Percentiles rank a stretch among this genome's conserved stretches.
Conservation (phyloP, 2,329 filamentous ascomycete genomes). For the Cladosporium sp. region DNA sequence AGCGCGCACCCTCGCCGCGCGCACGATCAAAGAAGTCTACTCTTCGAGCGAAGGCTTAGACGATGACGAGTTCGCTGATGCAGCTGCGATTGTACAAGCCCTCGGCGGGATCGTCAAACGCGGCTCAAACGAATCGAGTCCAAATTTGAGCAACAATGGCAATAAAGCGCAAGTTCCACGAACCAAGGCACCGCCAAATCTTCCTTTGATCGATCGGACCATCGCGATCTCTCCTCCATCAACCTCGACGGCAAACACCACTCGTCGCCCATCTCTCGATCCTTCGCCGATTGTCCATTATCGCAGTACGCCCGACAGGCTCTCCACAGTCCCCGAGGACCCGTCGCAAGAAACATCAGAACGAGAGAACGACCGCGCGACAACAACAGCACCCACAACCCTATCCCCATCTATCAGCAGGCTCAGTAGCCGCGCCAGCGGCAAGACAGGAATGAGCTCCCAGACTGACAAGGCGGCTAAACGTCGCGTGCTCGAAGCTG, state of each 20-base stretch:
- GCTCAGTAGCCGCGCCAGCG: constrained; percentile 30
- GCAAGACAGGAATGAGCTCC: constrained; percentile 25
- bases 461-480: constrained; percentile 39
- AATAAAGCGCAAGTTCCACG: constrained; percentile 16
- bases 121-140: constrained; percentile 45
- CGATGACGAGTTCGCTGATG: constrained; percentile 92
- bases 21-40: constrained; percentile 87
- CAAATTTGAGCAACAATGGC: constrained; percentile 12
- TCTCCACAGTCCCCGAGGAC: constrained; percentile 39
- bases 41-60: constrained; percentile 89
- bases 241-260: constrained; percentile 16
- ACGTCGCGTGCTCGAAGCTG: constrained; percentile 35
- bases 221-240: constrained; percentile 36
- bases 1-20: constrained; percentile 74
- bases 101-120: constrained; percentile 87
- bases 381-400: constrained; percentile 23
- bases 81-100: constrained; percentile 82
- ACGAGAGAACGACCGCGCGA: constrained; percentile 24
- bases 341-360: constrained; percentile 25
- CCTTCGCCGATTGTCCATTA: neutral
- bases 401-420: constrained; percentile 31
- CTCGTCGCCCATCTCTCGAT: neutral
- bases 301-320: constrained; percentile 32
- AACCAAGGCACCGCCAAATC: constrained; percentile 7
- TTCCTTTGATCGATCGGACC: constrained; percentile 33